phyloP scores from a whole-genome alignment of 2,329 filamentous ascomycete genomes.

The Atkinsonella texensis region DNA sequence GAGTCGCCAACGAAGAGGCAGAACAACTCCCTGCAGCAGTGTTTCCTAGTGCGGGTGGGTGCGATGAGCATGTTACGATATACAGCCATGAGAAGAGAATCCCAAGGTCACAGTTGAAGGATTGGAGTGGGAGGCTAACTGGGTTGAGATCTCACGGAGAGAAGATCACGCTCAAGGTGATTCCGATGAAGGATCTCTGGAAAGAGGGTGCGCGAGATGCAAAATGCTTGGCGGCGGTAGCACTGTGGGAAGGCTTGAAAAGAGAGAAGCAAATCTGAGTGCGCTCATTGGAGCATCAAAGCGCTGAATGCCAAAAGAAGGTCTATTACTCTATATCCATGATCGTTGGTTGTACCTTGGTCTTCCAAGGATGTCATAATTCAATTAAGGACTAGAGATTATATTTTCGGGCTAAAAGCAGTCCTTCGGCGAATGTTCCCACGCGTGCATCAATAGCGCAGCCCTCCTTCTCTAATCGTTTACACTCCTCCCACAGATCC shows the following conservation, averaged over 20 bases:
- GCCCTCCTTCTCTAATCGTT: constrained; percentile 54
- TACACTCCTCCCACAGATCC: constrained; percentile 53
- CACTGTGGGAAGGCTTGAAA: constrained; percentile 44
- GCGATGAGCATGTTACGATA: constrained; percentile 48
- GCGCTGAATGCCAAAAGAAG: not conserved
- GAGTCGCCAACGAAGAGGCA: constrained; percentile 16
- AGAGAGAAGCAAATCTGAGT: constrained; percentile 30
- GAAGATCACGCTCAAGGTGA: constrained; percentile 49
- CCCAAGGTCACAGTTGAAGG: constrained; percentile 33
- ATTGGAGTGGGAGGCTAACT: constrained; percentile 46
- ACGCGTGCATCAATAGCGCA: constrained; percentile 72
- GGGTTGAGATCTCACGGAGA: constrained; percentile 46
- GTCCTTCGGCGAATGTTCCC: constrained; percentile 65
- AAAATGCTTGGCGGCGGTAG: constrained; percentile 47
- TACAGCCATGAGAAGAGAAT: constrained; percentile 44
- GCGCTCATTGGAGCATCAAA: not conserved
- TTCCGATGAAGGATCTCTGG: constrained; percentile 45
- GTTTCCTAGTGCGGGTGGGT: constrained; percentile 47
- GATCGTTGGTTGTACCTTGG: not conserved
- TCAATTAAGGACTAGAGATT: constrained; percentile 20
- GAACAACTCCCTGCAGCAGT: constrained; percentile 32
- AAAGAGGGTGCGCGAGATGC: constrained; percentile 43
- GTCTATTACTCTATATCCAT: not conserved
- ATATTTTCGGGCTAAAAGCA: constrained; percentile 55
- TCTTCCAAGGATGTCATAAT: not conserved